These are phyloP conservation scores for Chalciporus pseudorubinellus DNA, from an alignment of 768 basidiomycete species.

Conservation along the genomic window DNA sequence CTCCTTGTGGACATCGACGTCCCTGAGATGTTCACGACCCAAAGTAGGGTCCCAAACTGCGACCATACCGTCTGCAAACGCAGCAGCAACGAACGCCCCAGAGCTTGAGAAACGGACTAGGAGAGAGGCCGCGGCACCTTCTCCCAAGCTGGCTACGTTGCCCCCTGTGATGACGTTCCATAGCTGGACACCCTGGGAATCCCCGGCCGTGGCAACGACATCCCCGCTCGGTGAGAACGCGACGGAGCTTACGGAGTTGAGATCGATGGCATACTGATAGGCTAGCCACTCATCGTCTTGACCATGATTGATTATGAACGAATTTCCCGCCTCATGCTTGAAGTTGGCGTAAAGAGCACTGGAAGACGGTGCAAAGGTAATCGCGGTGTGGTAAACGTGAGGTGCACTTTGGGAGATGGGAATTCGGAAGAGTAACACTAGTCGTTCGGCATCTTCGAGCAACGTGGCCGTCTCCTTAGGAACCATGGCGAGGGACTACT, in stretches of 20 bases:
- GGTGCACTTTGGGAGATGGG: conserved; percentile 12
- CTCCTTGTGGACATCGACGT: conserved; percentile 10
- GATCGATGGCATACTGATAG: conserved; percentile 4
- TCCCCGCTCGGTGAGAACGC: conserved; percentile 13
- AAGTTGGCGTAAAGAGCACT: conserved; percentile 9
- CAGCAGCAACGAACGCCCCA: conserved; percentile 18
- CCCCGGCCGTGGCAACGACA: conserved; percentile 16
- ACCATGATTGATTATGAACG: not conserved
- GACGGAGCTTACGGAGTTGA: conserved; percentile 6
- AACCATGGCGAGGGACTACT: not conserved
- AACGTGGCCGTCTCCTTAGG: conserved; percentile 2
- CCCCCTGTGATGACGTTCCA: conserved; percentile 20
- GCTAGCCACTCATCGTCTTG: conserved; percentile 4
- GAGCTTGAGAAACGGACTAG: conserved; percentile 22
- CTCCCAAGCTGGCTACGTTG: conserved; percentile 21
- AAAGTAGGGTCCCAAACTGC: conserved; percentile 20
- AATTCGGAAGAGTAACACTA: conserved; percentile 11
- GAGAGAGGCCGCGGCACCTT: conserved; percentile 2
- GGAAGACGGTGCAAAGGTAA: conserved; percentile 8
- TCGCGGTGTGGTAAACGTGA: conserved; percentile 13
- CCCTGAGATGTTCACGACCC: conserved; percentile 16
- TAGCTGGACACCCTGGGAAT: conserved; percentile 18
- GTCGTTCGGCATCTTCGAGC: conserved; percentile 11
- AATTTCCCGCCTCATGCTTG: conserved; percentile 9
- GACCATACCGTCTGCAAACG: conserved; percentile 16